phyloP scores from a whole-genome alignment of 2,329 filamentous ascomycete genomes.

The Paraconiothyrium sp. region DNA sequence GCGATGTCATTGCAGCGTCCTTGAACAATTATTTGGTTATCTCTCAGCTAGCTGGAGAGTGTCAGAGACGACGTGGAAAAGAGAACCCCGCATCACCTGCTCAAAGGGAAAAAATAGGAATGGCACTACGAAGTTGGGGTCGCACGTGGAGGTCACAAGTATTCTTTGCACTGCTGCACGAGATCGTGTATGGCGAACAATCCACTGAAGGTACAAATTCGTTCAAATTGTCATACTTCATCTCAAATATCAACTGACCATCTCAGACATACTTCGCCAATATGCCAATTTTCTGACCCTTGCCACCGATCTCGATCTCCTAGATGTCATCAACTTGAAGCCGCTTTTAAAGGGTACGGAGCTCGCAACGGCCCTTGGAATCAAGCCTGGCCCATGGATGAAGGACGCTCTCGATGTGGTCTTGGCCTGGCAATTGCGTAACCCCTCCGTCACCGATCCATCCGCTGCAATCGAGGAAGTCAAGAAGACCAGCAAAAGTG shows the following conservation, averaged over 20 bases:
- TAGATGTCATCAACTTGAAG: constrained; percentile 59
- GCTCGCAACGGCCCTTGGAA: constrained; percentile 72
- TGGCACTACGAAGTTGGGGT: constrained; percentile 79
- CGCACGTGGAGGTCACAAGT: constrained; percentile 76
- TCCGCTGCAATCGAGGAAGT: constrained; percentile 57
- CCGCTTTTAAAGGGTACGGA: constrained; percentile 75
- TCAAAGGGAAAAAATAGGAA: constrained; percentile 73
- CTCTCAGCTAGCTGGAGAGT: constrained; percentile 64
- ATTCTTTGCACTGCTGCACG: constrained; percentile 72
- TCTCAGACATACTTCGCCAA: constrained; percentile 56
- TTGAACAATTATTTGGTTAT: constrained; percentile 72
- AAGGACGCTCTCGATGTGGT: constrained; percentile 79
- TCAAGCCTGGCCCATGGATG: constrained; percentile 85
- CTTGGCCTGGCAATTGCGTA: constrained; percentile 86
- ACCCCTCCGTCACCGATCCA: constrained; percentile 72
- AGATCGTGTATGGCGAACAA: constrained; percentile 59
- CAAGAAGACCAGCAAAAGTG: constrained; percentile 54
- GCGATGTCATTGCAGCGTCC: constrained; percentile 72
- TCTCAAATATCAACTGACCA: constrained; percentile 24
- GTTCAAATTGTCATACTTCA: constrained; percentile 20
- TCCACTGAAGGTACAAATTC: constrained; percentile 51
- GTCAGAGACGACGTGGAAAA: constrained; percentile 58
- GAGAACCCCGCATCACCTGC: constrained; percentile 38
- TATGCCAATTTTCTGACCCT: constrained; percentile 65
- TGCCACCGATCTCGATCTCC: constrained; percentile 60